A percentile compares a stretch with the other conserved stretches of the same genome.
Conservation (phyloP, 495 filamentous ascomycete species). For the Copromyces sp. region DNA sequence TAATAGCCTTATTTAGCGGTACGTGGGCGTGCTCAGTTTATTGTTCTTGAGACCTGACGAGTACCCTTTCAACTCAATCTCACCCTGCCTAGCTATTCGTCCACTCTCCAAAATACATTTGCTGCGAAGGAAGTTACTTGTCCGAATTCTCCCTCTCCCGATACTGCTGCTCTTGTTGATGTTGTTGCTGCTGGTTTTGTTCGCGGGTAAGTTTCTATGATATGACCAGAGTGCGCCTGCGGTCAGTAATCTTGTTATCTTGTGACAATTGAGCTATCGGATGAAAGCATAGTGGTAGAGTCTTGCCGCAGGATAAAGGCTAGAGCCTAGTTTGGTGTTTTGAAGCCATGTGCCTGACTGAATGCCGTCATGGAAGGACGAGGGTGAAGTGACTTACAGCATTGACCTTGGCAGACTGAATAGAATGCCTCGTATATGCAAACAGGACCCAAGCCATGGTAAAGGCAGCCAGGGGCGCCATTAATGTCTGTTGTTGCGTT, state of each 20-base stretch:
- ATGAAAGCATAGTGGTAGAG: neutral
- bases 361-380: neutral
- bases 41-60: neutral
- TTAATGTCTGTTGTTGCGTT: slow-evolving; percentile 24
- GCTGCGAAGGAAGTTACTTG: neutral
- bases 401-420: slow-evolving; percentile 33
- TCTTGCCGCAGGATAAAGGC: too few species aligned
- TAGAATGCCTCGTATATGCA: slow-evolving; percentile 32
- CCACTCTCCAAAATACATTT: neutral
- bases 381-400: slow-evolving; percentile 19
- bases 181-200: neutral
- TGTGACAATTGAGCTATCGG: neutral
- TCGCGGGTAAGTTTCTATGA: slow-evolving; percentile 1
- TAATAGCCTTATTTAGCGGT: too few species aligned
- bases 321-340: neutral
- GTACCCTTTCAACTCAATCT: neutral
- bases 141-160: neutral
- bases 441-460: slow-evolving; percentile 40
- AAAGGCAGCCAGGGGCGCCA: slow-evolving; percentile 37
- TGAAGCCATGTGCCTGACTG: neutral
- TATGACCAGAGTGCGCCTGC: neutral
- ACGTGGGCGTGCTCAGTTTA: neutral
- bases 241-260: neutral
- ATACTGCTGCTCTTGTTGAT: neutral
- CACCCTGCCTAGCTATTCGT: neutral